Percentiles rank a stretch among this genome's conserved stretches.
phyloP scores from a whole-genome alignment of 306 rosid species.

The Glycyrrhiza uralensis region DNA sequence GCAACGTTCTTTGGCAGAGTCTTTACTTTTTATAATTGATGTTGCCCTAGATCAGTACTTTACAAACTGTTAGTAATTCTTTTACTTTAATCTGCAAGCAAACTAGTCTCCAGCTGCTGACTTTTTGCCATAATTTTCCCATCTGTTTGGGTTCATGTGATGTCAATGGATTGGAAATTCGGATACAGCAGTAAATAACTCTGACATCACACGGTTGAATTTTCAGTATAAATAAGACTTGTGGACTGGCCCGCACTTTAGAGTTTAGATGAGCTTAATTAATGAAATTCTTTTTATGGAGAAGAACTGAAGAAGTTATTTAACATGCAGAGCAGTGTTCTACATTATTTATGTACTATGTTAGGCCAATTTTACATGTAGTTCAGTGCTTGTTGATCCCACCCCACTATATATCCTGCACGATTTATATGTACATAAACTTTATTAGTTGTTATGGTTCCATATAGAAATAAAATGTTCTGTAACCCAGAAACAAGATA shows the following conservation, averaged over 20 bases:
- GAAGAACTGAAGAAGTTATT: not conserved
- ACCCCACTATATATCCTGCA: too few relatives aligned
- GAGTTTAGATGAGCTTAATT: not conserved
- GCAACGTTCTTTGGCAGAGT: slow-evolving; percentile 12
- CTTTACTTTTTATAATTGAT: not conserved
- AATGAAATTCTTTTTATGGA: not conserved
- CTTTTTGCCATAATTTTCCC: slow-evolving; percentile 16
- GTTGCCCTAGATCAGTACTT: not conserved
- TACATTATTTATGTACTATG: not conserved
- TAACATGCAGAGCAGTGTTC: not conserved
- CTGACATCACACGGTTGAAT: slow-evolving; percentile 19
- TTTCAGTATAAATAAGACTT: not conserved
- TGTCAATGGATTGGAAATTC: not conserved
- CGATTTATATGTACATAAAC: not conserved
- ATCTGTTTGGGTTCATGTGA: not conserved
- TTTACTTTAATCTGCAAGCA: slow-evolving; percentile 22
- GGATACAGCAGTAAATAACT: not conserved
- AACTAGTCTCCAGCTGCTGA: slow-evolving; percentile 17
- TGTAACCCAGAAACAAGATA: not conserved
- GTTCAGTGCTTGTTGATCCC: not conserved
- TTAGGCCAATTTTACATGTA: not conserved
- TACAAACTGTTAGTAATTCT: too few relatives aligned
- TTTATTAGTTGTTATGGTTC: not conserved
- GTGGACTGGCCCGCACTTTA: not conserved
- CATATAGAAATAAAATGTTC: not conserved